Conservation (phyloP, 2,329 filamentous ascomycete genomes). For the Stachybotrys elegans region DNA sequence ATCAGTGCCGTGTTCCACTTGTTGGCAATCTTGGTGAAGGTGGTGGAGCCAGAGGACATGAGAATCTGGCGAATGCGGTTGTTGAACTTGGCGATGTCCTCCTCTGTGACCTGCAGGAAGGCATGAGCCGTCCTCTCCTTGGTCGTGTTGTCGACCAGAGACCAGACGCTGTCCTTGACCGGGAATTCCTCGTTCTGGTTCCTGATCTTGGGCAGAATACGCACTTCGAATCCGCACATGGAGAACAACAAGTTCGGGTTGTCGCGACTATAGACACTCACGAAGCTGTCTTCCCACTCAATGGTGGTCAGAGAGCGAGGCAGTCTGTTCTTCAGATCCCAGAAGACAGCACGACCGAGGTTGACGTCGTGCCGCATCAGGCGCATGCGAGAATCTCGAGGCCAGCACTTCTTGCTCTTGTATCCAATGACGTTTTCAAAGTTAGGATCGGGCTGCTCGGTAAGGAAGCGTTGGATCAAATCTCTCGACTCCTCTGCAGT, state of each 20-base stretch:
- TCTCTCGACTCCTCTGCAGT: conserved; percentile 91
- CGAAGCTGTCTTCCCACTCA: conserved; percentile 98
- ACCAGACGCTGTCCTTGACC: conserved; percentile 98
- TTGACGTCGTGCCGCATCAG: conserved; percentile 99
- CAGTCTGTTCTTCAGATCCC: conserved; percentile 96
- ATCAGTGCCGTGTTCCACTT: conserved; percentile 99
- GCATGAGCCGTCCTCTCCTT: conserved; percentile 97
- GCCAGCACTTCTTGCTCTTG: conserved; percentile 99
- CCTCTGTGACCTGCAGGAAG: conserved; percentile 95
- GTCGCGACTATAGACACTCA: conserved; percentile 95
- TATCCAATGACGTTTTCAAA: conserved; percentile 99
- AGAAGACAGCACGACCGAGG: conserved; percentile 93
- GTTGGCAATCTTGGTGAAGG: conserved; percentile 99
- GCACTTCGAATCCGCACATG: conserved; percentile 97
- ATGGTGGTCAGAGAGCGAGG: conserved; percentile 94
- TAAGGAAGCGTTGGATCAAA: conserved; percentile 94
- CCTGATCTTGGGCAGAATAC: conserved; percentile 89
- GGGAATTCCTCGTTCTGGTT: conserved; percentile 96
- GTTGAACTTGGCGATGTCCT: conserved; percentile 98
- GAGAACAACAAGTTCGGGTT: conserved; percentile 96
- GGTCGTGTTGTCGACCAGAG: conserved; percentile 88
- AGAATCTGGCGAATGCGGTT: conserved; percentile 97
- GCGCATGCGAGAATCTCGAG: conserved; percentile 93
- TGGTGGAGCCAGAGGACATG: conserved; percentile 99
- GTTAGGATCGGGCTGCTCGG: conserved; percentile 96